Evolutionary conservation across 495 filamentous ascomycete genomes (phyloP), one percentile per base, ranked within the genome.

Genomic region (Daldinia loculata): DNA sequence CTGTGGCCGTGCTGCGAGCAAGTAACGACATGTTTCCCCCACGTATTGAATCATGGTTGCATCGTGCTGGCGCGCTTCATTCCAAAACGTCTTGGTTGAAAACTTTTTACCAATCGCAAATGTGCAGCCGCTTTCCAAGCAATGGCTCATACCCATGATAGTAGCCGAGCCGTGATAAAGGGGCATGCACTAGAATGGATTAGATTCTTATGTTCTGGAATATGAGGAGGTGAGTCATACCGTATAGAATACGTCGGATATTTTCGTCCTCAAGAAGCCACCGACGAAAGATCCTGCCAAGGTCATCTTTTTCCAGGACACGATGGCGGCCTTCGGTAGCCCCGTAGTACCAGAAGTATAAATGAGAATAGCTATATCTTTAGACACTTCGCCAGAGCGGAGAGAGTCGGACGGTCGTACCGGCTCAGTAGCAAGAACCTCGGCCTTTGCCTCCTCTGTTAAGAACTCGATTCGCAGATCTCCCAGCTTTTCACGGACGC

Each of bases 41-140:
- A 99, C 95, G 70, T 99, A 99, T 74, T 98, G 95, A 67, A 98
- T 90, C 22, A 93, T 83, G 0, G 92, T 97, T 29, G 95, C 90
- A 24, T 91, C 77, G 38, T 87, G 87, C 27, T 86, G 84, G 8
- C 91, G 88, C 24, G 91, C 90, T 61, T 97, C 93, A 29, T 87
- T 84, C 90, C 93, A 96, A 80, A 97, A 98, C 1, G 84, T 91
- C 36, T 85, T 86, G 3, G 89, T 93, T 12, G 91, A 93, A 82
- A 99, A 99, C 69, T 90, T 90, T 70, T 88, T 91, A 38, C 91
- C 91, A 9, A 98, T 74, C 63, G 90, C 84, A 30, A 96, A 78
- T 3, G 94, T 91, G 22, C 80, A 83, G 48, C 91, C 90, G 1
- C 71, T 76, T n/a, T 80, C 76, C 53, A 98, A 75, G 6, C 83